These are phyloP conservation scores for Blepharisma undulans DNA, from an alignment of 169 alveolate genomes.

Conservation along the genomic window DNA sequence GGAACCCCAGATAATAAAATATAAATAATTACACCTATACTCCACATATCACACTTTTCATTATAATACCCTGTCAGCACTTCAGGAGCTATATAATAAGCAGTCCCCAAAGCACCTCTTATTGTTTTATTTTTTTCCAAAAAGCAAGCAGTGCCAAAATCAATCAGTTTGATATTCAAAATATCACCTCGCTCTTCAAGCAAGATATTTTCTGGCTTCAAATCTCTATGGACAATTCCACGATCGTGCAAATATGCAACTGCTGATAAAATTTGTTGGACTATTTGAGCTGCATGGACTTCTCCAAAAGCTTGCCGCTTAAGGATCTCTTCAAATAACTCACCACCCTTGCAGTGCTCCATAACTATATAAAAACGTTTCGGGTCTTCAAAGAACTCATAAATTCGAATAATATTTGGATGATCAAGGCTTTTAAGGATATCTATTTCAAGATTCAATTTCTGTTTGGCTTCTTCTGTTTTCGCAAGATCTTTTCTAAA, in stretches of 20 bases:
- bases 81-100: conserved; percentile 48
- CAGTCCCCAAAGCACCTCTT: conserved; percentile 89
- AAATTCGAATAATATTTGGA: conserved; percentile 75
- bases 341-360: conserved; percentile 68
- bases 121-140: conserved; percentile 69
- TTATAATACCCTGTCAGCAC: conserved; percentile 55
- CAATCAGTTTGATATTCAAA: conserved; percentile 65
- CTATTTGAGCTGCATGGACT: conserved; percentile 56
- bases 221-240: conserved; percentile 67
- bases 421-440: conserved; percentile 53
- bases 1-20: conserved; percentile 82
- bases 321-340: conserved; percentile 61
- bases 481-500: conserved; percentile 68
- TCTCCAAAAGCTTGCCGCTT: conserved; percentile 54
- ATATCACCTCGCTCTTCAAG: conserved; percentile 45
- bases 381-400: conserved; percentile 74
- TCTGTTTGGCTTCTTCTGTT: conserved; percentile 47
- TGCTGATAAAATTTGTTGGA: conserved; percentile 65
- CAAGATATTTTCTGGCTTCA: conserved; percentile 71
- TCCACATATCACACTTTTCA: conserved; percentile 79
- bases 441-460: conserved; percentile 38
- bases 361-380: conserved; percentile 60
- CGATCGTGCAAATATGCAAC: conserved; percentile 65
- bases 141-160: conserved; percentile 89
- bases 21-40: conserved; percentile 72